These are phyloP conservation scores for Apostasia ramifera DNA, from an alignment of 106 monocot genomes.

Conservation along the genomic window DNA sequence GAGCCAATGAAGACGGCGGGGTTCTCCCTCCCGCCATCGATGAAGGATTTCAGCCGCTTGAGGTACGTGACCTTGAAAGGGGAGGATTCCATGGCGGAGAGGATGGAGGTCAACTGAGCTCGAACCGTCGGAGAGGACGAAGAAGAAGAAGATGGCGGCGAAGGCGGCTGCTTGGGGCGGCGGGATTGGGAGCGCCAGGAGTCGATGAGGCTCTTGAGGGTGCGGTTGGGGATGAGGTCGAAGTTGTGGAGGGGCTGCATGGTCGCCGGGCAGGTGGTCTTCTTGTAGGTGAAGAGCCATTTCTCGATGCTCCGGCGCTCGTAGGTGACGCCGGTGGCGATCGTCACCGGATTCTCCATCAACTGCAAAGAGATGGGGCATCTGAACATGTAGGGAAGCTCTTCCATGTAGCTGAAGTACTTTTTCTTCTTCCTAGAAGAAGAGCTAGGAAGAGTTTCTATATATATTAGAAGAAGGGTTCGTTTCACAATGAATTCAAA, in stretches of 20 bases:
- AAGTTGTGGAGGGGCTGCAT: slow-evolving; percentile 44
- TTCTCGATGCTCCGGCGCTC: slow-evolving; percentile 67
- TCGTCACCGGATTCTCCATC: slow-evolving; percentile 74
- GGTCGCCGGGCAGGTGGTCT: slow-evolving; percentile 71
- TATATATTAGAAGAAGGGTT: no score
- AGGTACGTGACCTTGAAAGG: slow-evolving; percentile 63
- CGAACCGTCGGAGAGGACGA: not conserved
- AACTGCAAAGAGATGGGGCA: slow-evolving; percentile 89
- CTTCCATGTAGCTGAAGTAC: no score
- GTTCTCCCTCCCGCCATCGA: slow-evolving; percentile 1
- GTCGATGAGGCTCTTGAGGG: slow-evolving; percentile 55
- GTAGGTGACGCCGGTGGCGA: slow-evolving; percentile 85
- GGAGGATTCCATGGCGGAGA: slow-evolving; percentile 34
- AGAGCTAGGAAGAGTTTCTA: no score
- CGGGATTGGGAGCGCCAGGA: slow-evolving; percentile 18
- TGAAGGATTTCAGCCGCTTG: slow-evolving; percentile 31
- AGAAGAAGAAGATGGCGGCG: not conserved
- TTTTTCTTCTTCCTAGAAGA: no score
- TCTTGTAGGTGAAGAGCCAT: slow-evolving; percentile 63
- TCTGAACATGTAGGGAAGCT: slow-evolving; percentile 11
- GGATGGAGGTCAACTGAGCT: slow-evolving; percentile 17
- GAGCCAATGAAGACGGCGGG: slow-evolving; percentile 16
- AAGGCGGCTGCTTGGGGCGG: not conserved
- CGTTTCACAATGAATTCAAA: no score
- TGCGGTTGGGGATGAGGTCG: slow-evolving; percentile 74